Percentiles rank a stretch among this genome's conserved stretches.
phyloP scores from a whole-genome alignment of 495 filamentous ascomycete genomes.

The Astrocystis sublimbata region DNA sequence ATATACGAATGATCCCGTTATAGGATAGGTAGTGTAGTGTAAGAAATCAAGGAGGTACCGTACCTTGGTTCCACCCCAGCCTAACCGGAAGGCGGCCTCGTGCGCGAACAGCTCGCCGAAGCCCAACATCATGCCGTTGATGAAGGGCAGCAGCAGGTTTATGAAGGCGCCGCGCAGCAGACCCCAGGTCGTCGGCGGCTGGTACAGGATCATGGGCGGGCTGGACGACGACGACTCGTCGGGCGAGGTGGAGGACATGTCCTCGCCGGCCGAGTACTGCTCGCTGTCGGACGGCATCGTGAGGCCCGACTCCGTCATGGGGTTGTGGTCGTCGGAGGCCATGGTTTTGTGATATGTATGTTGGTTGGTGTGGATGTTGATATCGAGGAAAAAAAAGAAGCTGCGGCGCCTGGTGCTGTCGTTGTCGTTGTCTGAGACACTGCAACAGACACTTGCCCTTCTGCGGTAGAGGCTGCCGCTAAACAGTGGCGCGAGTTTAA shows the following conservation, averaged over 20 bases:
- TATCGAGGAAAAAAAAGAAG: no score
- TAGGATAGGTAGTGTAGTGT: no score
- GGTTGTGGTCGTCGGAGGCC: conserved; percentile 52
- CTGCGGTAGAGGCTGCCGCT: background rate
- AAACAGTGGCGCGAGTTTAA: background rate
- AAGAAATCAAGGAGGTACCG: conserved; percentile 52
- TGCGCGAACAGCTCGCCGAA: conserved; percentile 97
- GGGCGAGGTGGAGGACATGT: conserved; percentile 60
- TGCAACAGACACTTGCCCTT: no score
- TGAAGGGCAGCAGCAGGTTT: conserved; percentile 90
- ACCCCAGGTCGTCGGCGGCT: conserved; percentile 81
- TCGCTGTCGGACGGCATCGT: conserved; percentile 91
- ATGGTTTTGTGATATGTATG: no score
- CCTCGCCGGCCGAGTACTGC: conserved; percentile 75
- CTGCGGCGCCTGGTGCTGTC: no score
- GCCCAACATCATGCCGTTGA: conserved; percentile 97
- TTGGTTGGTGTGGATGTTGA: no score
- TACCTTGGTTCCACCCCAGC: conserved; percentile 94
- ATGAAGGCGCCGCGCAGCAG: conserved; percentile 87
- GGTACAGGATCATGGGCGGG: conserved; percentile 83
- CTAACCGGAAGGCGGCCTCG: conserved; percentile 87
- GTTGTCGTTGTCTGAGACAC: no score
- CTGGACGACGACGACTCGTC: conserved; percentile 65
- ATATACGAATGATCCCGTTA: no score
- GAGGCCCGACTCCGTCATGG: conserved; percentile 75